Base-by-base conservation (phyloP, 306 rosid species). In the Hippophae gyantsensis region DNA sequence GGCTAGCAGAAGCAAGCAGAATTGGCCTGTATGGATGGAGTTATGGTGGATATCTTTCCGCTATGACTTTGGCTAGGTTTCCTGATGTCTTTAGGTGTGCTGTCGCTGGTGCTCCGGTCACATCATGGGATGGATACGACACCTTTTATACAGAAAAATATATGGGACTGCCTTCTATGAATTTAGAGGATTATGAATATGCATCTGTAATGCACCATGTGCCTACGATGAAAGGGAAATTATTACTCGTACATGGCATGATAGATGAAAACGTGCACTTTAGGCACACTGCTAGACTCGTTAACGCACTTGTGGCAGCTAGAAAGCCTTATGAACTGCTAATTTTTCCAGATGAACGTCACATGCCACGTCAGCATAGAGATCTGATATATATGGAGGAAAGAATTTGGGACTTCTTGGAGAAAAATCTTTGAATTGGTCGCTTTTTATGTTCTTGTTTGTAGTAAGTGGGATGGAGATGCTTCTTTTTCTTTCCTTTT, bases 21-120 rank as follows among this genome's bases (percentile, higher is more conserved):
- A 81, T 92, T 11, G 99, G 99, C 14, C 68, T 92, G 71, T 92
- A 86, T 2, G 96, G 99, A 5, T 92, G 99, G 99, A 92, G 99
- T 81, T 92, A 92, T 3, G 99, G 97, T 1, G 99, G 99, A 45
- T 92, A 78, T 67, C 93, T 92, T 27, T 88, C 99, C 3, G 99
- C 94, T 9, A 82, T 88, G 82, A 53, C 90, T 47, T 74, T 92
- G 56, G 84, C 86, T 38, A 76, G 94, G 67, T 83, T 72, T 75
- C 86, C 99, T 2, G 89, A 81, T 40, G 61, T 79, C 67, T 92
- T 83, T 78, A 70, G 67, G 58, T 86, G 96, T 45, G 95, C 94
- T 7, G 72, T 92, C 32, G 79, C 96, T 0, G 99, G 99, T 5
- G 95, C 97, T 13, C 99, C 96, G 0, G 89, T 84, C 10, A 88